A percentile compares a stretch with the other conserved stretches of the same genome.
These are phyloP conservation scores for Colletotrichum higginsianum DNA, from an alignment of 2,329 filamentous ascomycete genomes.

Conservation along the genomic window DNA sequence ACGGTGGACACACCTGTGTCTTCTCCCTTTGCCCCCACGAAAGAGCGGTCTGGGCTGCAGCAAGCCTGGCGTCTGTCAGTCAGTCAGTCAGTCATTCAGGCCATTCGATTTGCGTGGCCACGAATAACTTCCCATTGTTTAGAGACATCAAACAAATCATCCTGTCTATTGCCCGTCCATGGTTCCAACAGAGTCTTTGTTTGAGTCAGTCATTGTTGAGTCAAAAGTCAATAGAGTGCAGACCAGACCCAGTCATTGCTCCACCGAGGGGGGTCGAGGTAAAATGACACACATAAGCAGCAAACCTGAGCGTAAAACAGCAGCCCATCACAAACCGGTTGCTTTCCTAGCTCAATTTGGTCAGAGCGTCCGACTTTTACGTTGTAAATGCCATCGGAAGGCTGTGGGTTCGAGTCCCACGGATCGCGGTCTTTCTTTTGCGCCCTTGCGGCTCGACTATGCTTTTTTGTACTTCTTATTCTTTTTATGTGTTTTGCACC, in stretches of 20 bases:
- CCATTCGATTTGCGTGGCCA: too few relatives aligned
- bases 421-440: conserved; percentile 6
- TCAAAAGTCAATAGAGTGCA: neutral
- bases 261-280: neutral
- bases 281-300: neutral
- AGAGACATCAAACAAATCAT: neutral
- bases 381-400: conserved; percentile 19
- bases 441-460: too few relatives aligned
- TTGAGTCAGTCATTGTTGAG: neutral
- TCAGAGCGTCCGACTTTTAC: conserved; percentile 33
- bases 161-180: too few relatives aligned
- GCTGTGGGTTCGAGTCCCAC: conserved; percentile 32
- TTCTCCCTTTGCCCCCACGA: neutral
- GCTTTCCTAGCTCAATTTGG: conserved; percentile 33
- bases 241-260: neutral
- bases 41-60: neutral
- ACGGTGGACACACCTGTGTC: too few relatives aligned
- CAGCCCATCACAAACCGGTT: neutral
- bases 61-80: neutral
- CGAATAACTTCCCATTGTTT: neutral
- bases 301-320: neutral
- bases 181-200: neutral
- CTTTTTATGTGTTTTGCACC: too few relatives aligned
- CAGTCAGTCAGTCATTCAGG: neutral
- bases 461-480: too few relatives aligned